A percentile compares a stretch with the other conserved stretches of the same genome.
Evolutionary conservation across 441 rosid genomes (phyloP).

Genomic region (Euphorbia corollata): DNA sequence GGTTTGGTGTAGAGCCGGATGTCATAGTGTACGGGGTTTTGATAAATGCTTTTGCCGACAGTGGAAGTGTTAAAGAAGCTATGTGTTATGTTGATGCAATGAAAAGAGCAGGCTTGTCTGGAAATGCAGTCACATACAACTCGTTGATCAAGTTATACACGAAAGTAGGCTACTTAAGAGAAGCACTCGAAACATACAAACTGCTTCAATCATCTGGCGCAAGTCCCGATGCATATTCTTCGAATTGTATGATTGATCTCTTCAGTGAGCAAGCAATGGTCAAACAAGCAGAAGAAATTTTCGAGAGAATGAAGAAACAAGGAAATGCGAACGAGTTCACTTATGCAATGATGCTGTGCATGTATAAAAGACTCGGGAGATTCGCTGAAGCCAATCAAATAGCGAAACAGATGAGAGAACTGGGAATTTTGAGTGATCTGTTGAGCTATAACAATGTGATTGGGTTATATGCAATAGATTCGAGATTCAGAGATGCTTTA

Average conservation of each 20-base stretch:
- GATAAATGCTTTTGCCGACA: conserved; percentile 73
- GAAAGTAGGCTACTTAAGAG: conserved; percentile 59
- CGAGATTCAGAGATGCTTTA: conserved; percentile 58
- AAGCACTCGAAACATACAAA: conserved; percentile 66
- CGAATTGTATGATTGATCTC: conserved; percentile 77
- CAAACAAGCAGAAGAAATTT: conserved; percentile 46
- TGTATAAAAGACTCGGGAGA: no score
- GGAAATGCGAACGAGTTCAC: conserved; percentile 71
- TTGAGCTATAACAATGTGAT: conserved; percentile 66
- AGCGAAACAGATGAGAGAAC: conserved; percentile 57
- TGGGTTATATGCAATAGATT: conserved; percentile 56
- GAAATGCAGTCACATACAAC: conserved; percentile 51
- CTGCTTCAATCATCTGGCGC: conserved; percentile 35
- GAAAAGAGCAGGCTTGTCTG: conserved; percentile 51
- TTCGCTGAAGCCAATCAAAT: conserved; percentile 33
- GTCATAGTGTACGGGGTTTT: conserved; percentile 61
- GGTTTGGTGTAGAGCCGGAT: conserved; percentile 48
- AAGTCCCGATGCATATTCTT: conserved; percentile 50
- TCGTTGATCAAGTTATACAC: conserved; percentile 82
- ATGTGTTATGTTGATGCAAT: conserved; percentile 45
- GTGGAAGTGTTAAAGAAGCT: conserved; percentile 58
- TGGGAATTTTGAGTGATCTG: conserved; percentile 35
- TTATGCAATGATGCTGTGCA: no score
- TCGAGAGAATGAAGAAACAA: conserved; percentile 48
- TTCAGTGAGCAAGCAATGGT: conserved; percentile 63